phyloP scores from a whole-genome alignment of 805 yeast species.

The Debaryomyces prosopidis region DNA sequence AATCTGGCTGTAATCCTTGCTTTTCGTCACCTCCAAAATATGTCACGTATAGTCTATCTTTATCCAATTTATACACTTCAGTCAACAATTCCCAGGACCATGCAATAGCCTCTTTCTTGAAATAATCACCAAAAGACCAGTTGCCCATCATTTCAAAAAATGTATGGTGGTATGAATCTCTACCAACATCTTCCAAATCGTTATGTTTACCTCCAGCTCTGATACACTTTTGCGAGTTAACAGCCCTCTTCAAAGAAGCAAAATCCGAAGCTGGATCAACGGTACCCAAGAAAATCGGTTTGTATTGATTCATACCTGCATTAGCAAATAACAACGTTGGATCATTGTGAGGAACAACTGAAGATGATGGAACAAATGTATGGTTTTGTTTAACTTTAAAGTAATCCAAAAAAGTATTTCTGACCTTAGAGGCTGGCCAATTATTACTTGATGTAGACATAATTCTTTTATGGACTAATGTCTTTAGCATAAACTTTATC shows the following conservation, averaged over 20 bases:
- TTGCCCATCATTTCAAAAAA: constrained; percentile 99
- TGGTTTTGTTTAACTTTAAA: constrained; percentile 67
- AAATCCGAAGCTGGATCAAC: constrained; percentile 94
- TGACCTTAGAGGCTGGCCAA: constrained; percentile 57
- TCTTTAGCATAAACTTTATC: constrained; percentile 9
- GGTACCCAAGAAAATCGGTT: constrained; percentile 95
- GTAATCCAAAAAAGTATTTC: constrained; percentile 82
- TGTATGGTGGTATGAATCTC: constrained; percentile 97
- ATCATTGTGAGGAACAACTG: constrained; percentile 96
- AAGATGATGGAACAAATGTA: constrained; percentile 85
- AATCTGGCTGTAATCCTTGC: constrained; percentile 85
- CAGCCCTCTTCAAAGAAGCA: constrained; percentile 81
- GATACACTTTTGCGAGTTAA: constrained; percentile 96
- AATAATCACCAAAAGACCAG: constrained; percentile 99
- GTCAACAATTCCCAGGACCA: constrained; percentile 93
- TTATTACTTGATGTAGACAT: constrained; percentile 25
- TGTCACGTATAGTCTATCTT: constrained; percentile 86
- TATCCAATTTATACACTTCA: constrained; percentile 73
- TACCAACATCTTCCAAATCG: constrained; percentile 97
- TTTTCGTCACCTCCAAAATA: constrained; percentile 92
- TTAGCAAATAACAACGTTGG: constrained; percentile 96
- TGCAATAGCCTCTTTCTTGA: constrained; percentile 88
- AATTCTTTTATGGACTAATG: constrained; percentile 15
- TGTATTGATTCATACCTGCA: constrained; percentile 99
- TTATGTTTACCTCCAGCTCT: constrained; percentile 99